A percentile compares a stretch with the other conserved stretches of the same genome.
These are phyloP conservation scores for Chaetomium sp. DNA, from an alignment of 2,329 filamentous ascomycete genomes.

Conservation along the genomic window DNA sequence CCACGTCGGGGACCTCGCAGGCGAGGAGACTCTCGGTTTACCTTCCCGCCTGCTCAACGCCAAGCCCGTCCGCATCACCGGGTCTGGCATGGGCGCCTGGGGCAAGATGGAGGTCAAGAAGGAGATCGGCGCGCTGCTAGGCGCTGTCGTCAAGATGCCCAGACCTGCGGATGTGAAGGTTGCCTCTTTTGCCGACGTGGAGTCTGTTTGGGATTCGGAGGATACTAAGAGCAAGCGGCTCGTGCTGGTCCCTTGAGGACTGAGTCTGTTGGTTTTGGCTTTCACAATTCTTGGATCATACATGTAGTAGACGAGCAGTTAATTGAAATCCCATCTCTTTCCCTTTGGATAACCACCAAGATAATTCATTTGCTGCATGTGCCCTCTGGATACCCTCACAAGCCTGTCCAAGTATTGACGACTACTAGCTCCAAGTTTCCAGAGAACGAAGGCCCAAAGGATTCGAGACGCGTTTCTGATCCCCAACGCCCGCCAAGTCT, in stretches of 20 bases:
- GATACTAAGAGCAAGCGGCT: conserved; percentile 21
- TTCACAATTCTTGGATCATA: neutral
- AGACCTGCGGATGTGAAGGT: conserved; percentile 10
- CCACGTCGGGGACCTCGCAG: conserved; percentile 21
- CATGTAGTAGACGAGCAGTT: neutral
- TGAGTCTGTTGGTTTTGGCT: neutral
- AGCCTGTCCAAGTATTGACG: too few relatives aligned
- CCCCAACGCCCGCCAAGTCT: neutral
- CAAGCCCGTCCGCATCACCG: conserved; percentile 20
- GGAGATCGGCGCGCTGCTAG: conserved; percentile 19
- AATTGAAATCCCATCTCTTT: neutral
- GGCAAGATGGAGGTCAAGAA: conserved; percentile 21
- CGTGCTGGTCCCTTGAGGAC: conserved; percentile 11
- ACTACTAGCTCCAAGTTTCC: neutral
- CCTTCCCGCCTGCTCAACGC: conserved; percentile 17
- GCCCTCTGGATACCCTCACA: too few relatives aligned
- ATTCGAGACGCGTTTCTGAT: neutral
- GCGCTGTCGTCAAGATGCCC: conserved; percentile 13
- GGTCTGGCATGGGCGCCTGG: conserved; percentile 24
- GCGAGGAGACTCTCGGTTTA: conserved; percentile 15
- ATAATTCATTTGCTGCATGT: neutral
- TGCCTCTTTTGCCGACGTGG: neutral
- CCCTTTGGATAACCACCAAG: neutral
- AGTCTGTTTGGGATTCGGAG: conserved; percentile 16
- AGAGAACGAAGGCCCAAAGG: neutral